Evolutionary conservation across 176 grass and related monocot species (phyloP).

Genomic region (Triticum monococcum): DNA sequence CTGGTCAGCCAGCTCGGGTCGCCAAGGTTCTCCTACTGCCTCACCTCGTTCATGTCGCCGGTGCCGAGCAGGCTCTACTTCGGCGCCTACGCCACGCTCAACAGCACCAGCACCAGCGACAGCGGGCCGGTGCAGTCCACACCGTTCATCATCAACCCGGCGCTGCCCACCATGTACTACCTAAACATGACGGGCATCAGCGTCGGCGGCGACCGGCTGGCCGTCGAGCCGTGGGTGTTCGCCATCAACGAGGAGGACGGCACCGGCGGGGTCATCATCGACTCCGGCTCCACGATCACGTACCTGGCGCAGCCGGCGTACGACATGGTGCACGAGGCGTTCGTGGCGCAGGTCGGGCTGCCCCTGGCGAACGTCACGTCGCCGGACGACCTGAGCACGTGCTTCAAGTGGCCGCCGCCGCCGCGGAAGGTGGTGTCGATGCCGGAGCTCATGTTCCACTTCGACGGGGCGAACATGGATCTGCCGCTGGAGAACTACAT

Average conservation of each 20-base stretch:
- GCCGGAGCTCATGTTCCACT: slow-evolving; percentile 38
- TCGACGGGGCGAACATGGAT: slow-evolving; percentile 46
- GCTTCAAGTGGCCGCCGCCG: slow-evolving; percentile 54
- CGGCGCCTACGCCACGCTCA: slow-evolving; percentile 50
- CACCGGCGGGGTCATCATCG: slow-evolving; percentile 56
- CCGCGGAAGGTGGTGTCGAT: slow-evolving; percentile 17
- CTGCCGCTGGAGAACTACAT: slow-evolving; percentile 50
- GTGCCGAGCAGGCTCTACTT: slow-evolving; percentile 68
- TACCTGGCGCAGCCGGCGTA: slow-evolving; percentile 45
- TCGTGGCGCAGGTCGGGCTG: slow-evolving; percentile 28
- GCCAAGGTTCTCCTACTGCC: slow-evolving; percentile 73
- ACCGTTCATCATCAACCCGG: slow-evolving; percentile 47
- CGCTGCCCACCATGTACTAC: slow-evolving; percentile 57
- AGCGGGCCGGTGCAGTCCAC: slow-evolving; percentile 36
- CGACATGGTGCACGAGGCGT: slow-evolving; percentile 16
- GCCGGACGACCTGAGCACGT: slow-evolving; percentile 34
- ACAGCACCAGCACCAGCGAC: slow-evolving; percentile 33
- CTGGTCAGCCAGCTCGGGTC: slow-evolving; percentile 55
- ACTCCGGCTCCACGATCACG: slow-evolving; percentile 44
- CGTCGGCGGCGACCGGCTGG: slow-evolving; percentile 34
- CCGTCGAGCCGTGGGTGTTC: slow-evolving; percentile 36
- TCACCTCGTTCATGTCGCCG: slow-evolving; percentile 52
- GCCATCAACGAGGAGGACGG: slow-evolving; percentile 56
- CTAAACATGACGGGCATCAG: slow-evolving; percentile 47
- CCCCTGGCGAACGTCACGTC: slow-evolving; percentile 13